These are phyloP conservation scores for Paraconiothyrium brasiliense DNA, from an alignment of 2,329 filamentous ascomycete genomes.

Conservation along the genomic window DNA sequence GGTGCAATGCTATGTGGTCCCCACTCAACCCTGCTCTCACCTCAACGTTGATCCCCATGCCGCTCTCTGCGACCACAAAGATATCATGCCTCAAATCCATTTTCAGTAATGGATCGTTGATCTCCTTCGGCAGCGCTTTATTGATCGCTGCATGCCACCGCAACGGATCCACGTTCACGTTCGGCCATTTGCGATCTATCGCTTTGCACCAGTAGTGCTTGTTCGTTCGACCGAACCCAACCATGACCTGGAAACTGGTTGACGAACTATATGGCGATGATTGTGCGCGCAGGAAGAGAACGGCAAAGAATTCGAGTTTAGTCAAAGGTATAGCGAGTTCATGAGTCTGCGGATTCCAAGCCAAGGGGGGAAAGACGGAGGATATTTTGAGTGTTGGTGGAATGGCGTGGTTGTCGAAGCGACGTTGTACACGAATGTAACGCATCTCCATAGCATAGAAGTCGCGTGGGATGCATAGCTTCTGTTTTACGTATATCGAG, in stretches of 20 bases:
- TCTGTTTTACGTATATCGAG: constrained; percentile 37
- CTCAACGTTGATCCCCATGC: constrained; percentile 29
- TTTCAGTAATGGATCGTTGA: constrained; percentile 26
- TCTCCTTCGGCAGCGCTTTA: constrained; percentile 25
- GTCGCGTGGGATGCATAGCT: constrained; percentile 30
- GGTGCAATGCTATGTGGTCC: constrained; percentile 30
- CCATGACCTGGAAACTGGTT: constrained; percentile 29
- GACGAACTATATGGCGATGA: constrained; percentile 28
- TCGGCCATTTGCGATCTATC: constrained; percentile 21
- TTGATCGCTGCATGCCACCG: constrained; percentile 28
- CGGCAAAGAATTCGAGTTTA: constrained; percentile 23
- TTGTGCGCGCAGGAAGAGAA: constrained; percentile 30
- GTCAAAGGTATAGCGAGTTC: constrained; percentile 28
- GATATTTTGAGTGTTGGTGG: constrained; percentile 32
- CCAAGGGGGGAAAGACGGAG: constrained; percentile 26
- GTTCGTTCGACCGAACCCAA: constrained; percentile 31
- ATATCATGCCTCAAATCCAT: constrained; percentile 32
- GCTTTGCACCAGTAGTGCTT: constrained; percentile 39
- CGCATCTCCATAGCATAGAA: constrained; percentile 33
- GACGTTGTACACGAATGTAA: constrained; percentile 32
- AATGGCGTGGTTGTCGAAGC: constrained; percentile 24
- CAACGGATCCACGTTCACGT: constrained; percentile 12
- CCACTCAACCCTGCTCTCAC: constrained; percentile 31
- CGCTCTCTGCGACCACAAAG: constrained; percentile 27
- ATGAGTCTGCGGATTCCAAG: constrained; percentile 25